Conservation (phyloP, 106 monocot genomes). For the Allium cepa region DNA sequence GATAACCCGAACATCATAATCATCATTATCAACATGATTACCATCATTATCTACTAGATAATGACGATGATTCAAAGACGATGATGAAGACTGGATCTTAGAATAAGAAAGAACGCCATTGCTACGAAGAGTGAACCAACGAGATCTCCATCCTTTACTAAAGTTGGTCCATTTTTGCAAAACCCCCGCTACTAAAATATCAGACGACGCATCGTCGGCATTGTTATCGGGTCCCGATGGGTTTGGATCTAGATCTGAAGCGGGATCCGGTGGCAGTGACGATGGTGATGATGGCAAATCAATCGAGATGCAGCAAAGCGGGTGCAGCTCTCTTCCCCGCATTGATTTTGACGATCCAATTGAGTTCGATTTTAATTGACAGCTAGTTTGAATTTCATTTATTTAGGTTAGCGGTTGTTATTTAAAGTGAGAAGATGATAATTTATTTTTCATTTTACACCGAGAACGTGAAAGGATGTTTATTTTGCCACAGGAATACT, state of each 20-base stretch:
- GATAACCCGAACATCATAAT: too few relatives aligned
- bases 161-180: slow-evolving; percentile 72
- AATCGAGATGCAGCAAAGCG: slow-evolving; percentile 45
- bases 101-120: slow-evolving; percentile 48
- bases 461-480: too few relatives aligned
- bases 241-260: background rate
- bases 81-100: slow-evolving; percentile 22
- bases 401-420: too few relatives aligned
- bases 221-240: background rate
- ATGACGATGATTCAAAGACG: too few relatives aligned
- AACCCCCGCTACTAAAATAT: slow-evolving; percentile 25
- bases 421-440: too few relatives aligned
- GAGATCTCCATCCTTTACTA: slow-evolving; percentile 55
- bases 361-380: too few relatives aligned
- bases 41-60: too few relatives aligned
- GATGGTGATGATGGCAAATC: slow-evolving; percentile 12
- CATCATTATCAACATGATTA: too few relatives aligned
- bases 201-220: background rate
- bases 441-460: too few relatives aligned
- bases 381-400: too few relatives aligned
- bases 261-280: background rate
- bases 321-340: slow-evolving; percentile 15
- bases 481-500: too few relatives aligned
- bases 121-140: slow-evolving; percentile 42
- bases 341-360: too few relatives aligned